Evolutionary conservation across 371 early-diverging fungal species (phyloP), one percentile per base, ranked within the genome.

Genomic region (Mucor circinelloides): DNA sequence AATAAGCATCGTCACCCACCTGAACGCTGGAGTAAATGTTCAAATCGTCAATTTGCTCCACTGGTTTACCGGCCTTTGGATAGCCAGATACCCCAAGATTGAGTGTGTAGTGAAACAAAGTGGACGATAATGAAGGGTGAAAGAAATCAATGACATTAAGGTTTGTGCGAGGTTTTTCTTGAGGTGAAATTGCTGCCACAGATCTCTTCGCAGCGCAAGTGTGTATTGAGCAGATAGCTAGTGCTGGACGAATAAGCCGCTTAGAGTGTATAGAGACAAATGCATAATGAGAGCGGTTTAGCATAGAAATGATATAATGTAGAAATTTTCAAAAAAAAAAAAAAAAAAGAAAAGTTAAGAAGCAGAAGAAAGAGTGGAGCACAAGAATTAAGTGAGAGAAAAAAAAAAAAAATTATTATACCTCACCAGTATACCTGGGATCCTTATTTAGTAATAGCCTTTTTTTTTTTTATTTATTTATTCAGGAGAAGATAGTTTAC

Each of bases 1-100:
- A 94, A 70, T 90, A 93, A 10, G 93, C 90, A 69, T 94, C 94
- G 66, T 94, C 94, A 23, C 94, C 94, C 67, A 92, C 86, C 75
- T 93, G 86, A 55, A 88, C 73, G 66, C 88, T 89, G n/a, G 90
- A 89, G 71, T 91, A 93, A 19, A 92, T 85, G 68, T 86, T 90
- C 58, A 91, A 91, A 23, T 91, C 91, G 23, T 58, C 59, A 21
- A 23, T 21, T 50, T 84, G 82, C 58, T 71, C 65, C 25, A 63
- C n/a, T 3, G 44, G 31, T 59, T 80, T 75, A 27, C 76, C 84
- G 0, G 85, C 70, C 73, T 94, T 94, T 7, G 94, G 88, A 63
- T 89, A 89, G n/a, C 94, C 95, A 3, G 92, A 87, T 1, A 90
- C 92, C 15, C 89, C 93, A 67, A 90, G 85, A 34, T 86, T 73